Conservation (phyloP, 2,329 filamentous ascomycete genomes). For the Ceratocystis smalleyi region DNA sequence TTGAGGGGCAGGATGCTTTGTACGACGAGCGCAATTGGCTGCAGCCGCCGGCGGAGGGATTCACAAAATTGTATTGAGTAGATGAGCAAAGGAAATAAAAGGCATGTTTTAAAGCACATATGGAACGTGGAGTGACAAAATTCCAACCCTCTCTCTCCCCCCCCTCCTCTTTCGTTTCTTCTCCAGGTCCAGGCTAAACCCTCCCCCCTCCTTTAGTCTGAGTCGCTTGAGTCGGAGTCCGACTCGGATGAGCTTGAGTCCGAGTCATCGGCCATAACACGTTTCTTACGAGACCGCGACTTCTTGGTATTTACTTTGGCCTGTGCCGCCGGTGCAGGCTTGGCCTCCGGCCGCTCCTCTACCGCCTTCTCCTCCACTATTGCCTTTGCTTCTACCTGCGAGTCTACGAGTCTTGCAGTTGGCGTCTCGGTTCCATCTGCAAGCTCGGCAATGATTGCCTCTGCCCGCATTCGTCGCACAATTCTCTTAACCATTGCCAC, state of each 20-base stretch:
- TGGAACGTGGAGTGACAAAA: not conserved
- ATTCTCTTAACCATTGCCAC: constrained; percentile 37
- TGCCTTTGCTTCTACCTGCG: constrained; percentile 9
- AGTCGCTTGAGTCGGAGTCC: constrained; percentile 24
- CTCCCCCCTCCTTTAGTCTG: constrained; percentile 4
- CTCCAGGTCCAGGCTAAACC: not conserved
- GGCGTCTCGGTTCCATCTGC: constrained; percentile 18
- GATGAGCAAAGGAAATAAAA: not conserved
- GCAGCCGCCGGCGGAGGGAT: constrained; percentile 66
- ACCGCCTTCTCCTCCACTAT: constrained; percentile 4
- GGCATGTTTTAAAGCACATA: not conserved
- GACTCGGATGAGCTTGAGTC: constrained; percentile 22
- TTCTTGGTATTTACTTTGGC: constrained; percentile 26
- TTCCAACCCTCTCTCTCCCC: not conserved
- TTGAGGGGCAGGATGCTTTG: constrained; percentile 56
- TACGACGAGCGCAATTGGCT: constrained; percentile 91
- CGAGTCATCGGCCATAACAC: constrained; percentile 20
- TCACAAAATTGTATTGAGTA: constrained; percentile 46
- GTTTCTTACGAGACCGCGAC: constrained; percentile 20
- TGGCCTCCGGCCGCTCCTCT: constrained; percentile 17
- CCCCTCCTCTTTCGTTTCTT: too few species aligned
- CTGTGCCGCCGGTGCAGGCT: not conserved
- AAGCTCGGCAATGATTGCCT: constrained; percentile 41
- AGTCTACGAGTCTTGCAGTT: not conserved
- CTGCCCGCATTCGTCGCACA: constrained; percentile 47